Conservation (phyloP, 768 basidiomycete species). For the Trametes cinnabarina region DNA sequence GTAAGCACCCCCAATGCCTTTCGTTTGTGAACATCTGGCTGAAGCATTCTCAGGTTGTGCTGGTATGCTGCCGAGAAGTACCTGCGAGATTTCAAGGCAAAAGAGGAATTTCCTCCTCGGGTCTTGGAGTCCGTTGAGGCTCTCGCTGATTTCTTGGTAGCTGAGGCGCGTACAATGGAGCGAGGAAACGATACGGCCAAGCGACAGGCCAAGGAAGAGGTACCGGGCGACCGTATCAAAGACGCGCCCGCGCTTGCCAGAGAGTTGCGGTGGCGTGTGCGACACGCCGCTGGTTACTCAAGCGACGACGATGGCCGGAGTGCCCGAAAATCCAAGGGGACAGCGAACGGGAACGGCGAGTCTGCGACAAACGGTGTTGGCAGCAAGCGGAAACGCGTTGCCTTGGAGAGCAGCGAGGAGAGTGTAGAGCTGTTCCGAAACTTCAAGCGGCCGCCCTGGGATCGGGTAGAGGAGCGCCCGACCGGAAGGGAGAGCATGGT, state of each 20-base stretch:
- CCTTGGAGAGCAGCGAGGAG: constrained; percentile 19
- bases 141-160: constrained; percentile 76
- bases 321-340: constrained; percentile 38
- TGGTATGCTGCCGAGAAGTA: constrained; percentile 90
- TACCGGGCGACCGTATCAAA: constrained; percentile 78
- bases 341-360: constrained; percentile 40
- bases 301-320: constrained; percentile 66
- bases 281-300: constrained; percentile 53
- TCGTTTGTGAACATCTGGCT: neutral
- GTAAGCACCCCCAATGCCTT: constrained; percentile 13
- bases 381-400: constrained; percentile 30
- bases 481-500: constrained; percentile 41
- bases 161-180: constrained; percentile 72
- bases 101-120: constrained; percentile 51
- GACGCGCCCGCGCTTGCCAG: constrained; percentile 79
- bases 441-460: constrained; percentile 71
- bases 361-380: constrained; percentile 24
- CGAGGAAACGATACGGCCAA: constrained; percentile 66
- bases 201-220: constrained; percentile 76
- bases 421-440: constrained; percentile 48
- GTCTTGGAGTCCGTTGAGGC: constrained; percentile 69
- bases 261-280: constrained; percentile 83
- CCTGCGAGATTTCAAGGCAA: constrained; percentile 64
- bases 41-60: constrained; percentile 54
- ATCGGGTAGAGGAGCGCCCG: constrained; percentile 43